Evolutionary conservation across 495 filamentous ascomycete species (phyloP).

Genomic region (Clohesyomyces aquaticus): DNA sequence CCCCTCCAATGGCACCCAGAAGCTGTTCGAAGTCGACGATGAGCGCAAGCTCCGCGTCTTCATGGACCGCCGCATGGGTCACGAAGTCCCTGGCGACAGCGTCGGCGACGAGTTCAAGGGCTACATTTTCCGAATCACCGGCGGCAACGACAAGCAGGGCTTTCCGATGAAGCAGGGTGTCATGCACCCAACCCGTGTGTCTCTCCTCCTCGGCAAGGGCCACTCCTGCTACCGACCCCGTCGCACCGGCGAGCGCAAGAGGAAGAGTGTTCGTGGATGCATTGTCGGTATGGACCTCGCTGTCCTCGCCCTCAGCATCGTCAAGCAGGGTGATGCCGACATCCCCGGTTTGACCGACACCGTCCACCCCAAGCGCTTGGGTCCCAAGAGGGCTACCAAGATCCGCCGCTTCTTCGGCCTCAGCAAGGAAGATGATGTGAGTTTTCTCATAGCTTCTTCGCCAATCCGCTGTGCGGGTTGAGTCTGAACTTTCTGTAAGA

Average conservation of each 20-base stretch:
- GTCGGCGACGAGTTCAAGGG: conserved; percentile 99
- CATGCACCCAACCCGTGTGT: conserved; percentile 97
- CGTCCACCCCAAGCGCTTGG: conserved; percentile 96
- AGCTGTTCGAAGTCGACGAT: conserved; percentile 98
- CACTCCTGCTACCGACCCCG: conserved; percentile 98
- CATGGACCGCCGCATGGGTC: conserved; percentile 95
- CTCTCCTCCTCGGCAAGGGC: conserved; percentile 87
- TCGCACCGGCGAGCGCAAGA: conserved; percentile 96
- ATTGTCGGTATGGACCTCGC: conserved; percentile 94
- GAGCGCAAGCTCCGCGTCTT: conserved; percentile 88
- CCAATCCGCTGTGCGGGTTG: conserved; percentile 42
- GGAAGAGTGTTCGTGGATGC: conserved; percentile 96
- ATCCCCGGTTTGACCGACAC: conserved; percentile 94
- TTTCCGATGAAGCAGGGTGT: conserved; percentile 99
- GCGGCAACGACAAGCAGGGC: conserved; percentile 99
- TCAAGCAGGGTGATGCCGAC: conserved; percentile 95
- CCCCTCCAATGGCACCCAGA: conserved; percentile 98
- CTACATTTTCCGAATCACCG: conserved; percentile 97
- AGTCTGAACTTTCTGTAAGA: conserved; percentile 45
- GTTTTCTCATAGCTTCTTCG: conserved; percentile 59
- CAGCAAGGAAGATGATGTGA: conserved; percentile 99
- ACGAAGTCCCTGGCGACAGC: conserved; percentile 90
- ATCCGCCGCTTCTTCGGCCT: conserved; percentile 98
- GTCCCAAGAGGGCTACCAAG: conserved; percentile 99
- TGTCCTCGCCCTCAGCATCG: conserved; percentile 87